These are phyloP conservation scores for Helminthosporium solani DNA, from an alignment of 2,329 filamentous ascomycete species.

Conservation along the genomic window DNA sequence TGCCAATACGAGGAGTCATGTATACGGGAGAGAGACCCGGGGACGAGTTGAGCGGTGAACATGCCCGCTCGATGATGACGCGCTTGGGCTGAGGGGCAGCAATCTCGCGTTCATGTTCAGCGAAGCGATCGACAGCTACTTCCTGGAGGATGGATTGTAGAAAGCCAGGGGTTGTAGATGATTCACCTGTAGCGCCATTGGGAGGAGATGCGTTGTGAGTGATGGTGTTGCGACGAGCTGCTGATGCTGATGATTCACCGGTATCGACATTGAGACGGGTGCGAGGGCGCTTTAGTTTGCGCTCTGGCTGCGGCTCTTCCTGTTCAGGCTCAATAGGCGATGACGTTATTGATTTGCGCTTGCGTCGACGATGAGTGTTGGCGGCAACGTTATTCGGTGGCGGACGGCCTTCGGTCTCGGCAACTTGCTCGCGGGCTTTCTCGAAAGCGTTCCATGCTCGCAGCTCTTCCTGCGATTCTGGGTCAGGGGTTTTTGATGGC, in stretches of 20 bases:
- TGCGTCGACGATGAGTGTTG: slow-evolving; percentile 56
- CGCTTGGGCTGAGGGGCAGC: slow-evolving; percentile 42
- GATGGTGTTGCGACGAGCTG: slow-evolving; percentile 29
- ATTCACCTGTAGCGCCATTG: slow-evolving; percentile 27
- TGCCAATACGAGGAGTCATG: slow-evolving; percentile 63
- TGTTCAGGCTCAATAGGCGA: slow-evolving; percentile 66
- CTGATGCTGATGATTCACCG: slow-evolving; percentile 43
- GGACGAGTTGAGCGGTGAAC: slow-evolving; percentile 57
- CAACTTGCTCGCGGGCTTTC: slow-evolving; percentile 67
- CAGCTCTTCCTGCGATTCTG: slow-evolving; percentile 76
- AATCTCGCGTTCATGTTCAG: slow-evolving; percentile 39
- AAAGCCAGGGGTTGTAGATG: slow-evolving; percentile 66
- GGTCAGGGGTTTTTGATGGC: slow-evolving; percentile 51
- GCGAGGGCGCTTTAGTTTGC: slow-evolving; percentile 83
- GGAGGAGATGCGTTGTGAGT: slow-evolving; percentile 32
- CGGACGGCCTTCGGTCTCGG: slow-evolving; percentile 23
- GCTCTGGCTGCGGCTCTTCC: slow-evolving; percentile 64
- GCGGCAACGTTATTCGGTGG: slow-evolving; percentile 19
- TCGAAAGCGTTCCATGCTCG: slow-evolving; percentile 90
- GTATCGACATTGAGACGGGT: slow-evolving; percentile 66
- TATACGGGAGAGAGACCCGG: slow-evolving; percentile 68
- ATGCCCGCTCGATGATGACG: slow-evolving; percentile 43
- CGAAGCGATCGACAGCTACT: slow-evolving; percentile 61
- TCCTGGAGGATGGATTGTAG: slow-evolving; percentile 85
- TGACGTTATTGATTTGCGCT: slow-evolving; percentile 75